Percentiles rank a stretch among this genome's conserved stretches.
These are phyloP conservation scores for Monilinia vaccinii-corymbosi DNA, from an alignment of 2,329 filamentous ascomycete genomes.

Conservation along the genomic window DNA sequence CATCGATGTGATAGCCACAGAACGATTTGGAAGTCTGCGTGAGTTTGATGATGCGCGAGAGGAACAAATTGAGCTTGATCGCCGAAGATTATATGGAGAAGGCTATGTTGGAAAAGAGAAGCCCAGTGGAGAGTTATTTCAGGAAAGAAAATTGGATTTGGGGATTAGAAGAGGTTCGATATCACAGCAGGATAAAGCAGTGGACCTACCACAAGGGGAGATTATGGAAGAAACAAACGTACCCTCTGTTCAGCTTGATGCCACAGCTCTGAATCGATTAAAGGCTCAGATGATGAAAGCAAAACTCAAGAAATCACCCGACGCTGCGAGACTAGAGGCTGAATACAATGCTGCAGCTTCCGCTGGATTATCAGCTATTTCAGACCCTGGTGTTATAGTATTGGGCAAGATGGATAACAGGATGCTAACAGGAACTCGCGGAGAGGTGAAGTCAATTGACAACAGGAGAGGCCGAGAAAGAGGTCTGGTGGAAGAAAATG, in stretches of 20 bases:
- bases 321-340: constrained; percentile 67
- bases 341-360: constrained; percentile 69
- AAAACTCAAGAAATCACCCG: constrained; percentile 68
- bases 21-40: constrained; percentile 70
- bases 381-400: constrained; percentile 61
- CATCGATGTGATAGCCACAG: constrained; percentile 73
- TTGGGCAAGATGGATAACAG: constrained; percentile 84
- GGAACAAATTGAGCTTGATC: constrained; percentile 83
- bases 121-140: constrained; percentile 77
- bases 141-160: constrained; percentile 60
- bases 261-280: constrained; percentile 76
- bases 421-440: constrained; percentile 65
- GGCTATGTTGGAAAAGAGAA: constrained; percentile 80
- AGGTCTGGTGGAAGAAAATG: constrained; percentile 79
- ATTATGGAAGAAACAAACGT: constrained; percentile 46
- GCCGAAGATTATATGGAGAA: constrained; percentile 71
- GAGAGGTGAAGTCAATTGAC: constrained; percentile 68
- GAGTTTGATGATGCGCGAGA: constrained; percentile 90
- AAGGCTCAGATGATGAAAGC: constrained; percentile 96
- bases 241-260: constrained; percentile 51
- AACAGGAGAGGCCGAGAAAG: constrained; percentile 78
- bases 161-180: constrained; percentile 36
- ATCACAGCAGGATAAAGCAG: constrained; percentile 28
- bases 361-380: constrained; percentile 45
- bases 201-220: constrained; percentile 42